Base-by-base conservation (phyloP, 805 yeast genomes). In the Candida nemodendra region DNA sequence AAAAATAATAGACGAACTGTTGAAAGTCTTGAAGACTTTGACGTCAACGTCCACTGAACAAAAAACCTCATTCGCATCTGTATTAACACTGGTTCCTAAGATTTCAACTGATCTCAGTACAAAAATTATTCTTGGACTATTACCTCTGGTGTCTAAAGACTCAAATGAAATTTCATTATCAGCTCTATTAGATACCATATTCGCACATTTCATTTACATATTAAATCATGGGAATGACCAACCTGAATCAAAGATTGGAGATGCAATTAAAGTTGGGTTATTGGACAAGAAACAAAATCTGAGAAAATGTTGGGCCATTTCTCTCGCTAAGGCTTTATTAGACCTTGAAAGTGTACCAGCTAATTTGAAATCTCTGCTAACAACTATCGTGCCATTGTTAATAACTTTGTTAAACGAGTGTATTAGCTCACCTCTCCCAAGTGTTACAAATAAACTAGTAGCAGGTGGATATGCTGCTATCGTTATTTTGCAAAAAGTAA, bases 61-160 rank as follows among this genome's bases (percentile, higher is more conserved):
- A 45, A 85, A 89, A 43, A 61, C 66, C 0, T 51, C 76, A 2
- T 71, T 76, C 36, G 75, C 79, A 2, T 58, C 63, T 12, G 59
- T 76, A 3, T 55, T 88, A 3, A 38, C 38, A 5, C 27, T 49
- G 3, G 53, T 62, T 4, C 67, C 76, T 2, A 27, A 36, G 13
- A 7, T 30, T 2, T 29, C 45, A 2, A 40, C 36, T 1, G 3
- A 31, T 6, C 32, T 38, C 15, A 28, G 33, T 8, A 44, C 54
- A 1, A 65, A 62, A 23, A 60, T 82, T 4, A 57, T 74, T 2
- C 52, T 62, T 1, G 68, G 62, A 0, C 53, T 87, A 24, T 45
- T 71, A 1, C 69, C 82, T 2, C 62, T 79, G n/a, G 66, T 83
- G 3, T 36, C 74, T 0, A 89, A 85, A 49, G 98, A 91, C 51